Percentiles rank a stretch among this genome's conserved stretches.
Conservation (phyloP, 139 green algal genomes). For the Chlorella vulgaris region DNA sequence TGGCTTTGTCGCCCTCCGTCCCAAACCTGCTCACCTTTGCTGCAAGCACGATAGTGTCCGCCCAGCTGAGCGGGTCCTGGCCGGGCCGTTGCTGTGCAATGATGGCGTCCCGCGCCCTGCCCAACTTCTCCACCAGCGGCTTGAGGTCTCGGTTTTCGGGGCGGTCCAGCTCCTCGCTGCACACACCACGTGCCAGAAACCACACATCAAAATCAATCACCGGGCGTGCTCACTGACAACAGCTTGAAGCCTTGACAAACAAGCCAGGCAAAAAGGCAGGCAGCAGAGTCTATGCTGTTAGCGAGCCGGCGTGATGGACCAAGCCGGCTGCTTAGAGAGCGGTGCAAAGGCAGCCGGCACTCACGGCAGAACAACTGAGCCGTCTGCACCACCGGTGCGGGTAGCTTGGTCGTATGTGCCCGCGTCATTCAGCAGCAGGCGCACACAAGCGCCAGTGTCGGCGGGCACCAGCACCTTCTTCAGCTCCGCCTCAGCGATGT, state of each 20-base stretch:
- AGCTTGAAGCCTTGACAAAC: no score
- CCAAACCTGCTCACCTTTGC: neutral
- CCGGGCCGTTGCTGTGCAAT: slow-evolving; percentile 51
- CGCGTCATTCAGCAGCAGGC: slow-evolving; percentile 77
- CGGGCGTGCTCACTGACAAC: no score
- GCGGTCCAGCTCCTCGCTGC: slow-evolving; percentile 74
- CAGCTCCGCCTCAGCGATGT: slow-evolving; percentile 33
- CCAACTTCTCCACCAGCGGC: slow-evolving; percentile 39
- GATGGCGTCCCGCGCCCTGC: slow-evolving; percentile 66
- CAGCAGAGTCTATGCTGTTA: neutral
- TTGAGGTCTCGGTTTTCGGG: slow-evolving; percentile 76
- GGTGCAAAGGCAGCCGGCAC: neutral
- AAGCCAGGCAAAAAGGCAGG: neutral
- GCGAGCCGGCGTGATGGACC: no score
- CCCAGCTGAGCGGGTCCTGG: slow-evolving; percentile 69
- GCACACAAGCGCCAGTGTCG: slow-evolving; percentile 57
- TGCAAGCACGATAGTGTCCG: slow-evolving; percentile 60
- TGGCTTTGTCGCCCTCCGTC: no score
- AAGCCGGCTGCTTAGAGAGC: no score
- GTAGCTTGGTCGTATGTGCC: slow-evolving; percentile 70
- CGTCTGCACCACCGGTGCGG: slow-evolving; percentile 77
- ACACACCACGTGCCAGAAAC: neutral
- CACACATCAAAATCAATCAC: no score
- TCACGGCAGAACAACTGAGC: slow-evolving; percentile 71
- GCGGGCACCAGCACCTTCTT: slow-evolving; percentile 55